Base-by-base conservation (phyloP, 805 yeast genomes). In the Candida golubevii region DNA sequence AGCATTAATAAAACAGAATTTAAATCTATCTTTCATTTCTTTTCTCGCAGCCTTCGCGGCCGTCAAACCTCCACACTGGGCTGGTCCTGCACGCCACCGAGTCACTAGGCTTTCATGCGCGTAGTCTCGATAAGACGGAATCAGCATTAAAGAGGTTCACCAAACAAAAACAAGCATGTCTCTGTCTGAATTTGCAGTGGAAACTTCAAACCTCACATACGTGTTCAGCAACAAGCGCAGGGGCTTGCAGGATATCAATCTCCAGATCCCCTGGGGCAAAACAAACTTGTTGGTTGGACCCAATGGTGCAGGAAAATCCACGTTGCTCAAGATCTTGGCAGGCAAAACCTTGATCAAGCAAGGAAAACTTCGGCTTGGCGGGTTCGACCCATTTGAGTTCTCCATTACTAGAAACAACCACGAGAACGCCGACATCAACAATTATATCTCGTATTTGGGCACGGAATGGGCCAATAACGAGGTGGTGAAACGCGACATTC, bases 381-480 rank as follows among this genome's bases (percentile, higher is more conserved):
- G 96, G 0, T 71, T 77, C 41, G 95, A 93, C 57, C 99, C 99
- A 1, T 93, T 93, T 66, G 69, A 62, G 48, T 69, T 69, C 48
- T 70, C 87, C n/a, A 76, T 76, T 13, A 71, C 75, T 44, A 63
- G 78, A 6, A 73, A 74, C 48, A 68, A 58, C 39, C 66, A 64
- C 39, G 66, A 62, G 44, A 71, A 71, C 45, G 61, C 72, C 14
- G 75, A 71, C 49, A 69, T 77, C 39, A 71, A 76, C 44, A 64
- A 63, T 45, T 72, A 72, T 39, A 78, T 81, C 26, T 86, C 96
- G 0, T 91, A 91, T 60, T 67, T 93, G 35, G 99, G 99, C 4
- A 93, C 98, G 0, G 99, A 93, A 59, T 93, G 99, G 99, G 96
- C 96, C 6, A 79, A 85, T 44, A 93, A 89, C 65, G 86, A 88